phyloP scores from a whole-genome alignment of 768 basidiomycete species.

The Phylloporus sp. region DNA sequence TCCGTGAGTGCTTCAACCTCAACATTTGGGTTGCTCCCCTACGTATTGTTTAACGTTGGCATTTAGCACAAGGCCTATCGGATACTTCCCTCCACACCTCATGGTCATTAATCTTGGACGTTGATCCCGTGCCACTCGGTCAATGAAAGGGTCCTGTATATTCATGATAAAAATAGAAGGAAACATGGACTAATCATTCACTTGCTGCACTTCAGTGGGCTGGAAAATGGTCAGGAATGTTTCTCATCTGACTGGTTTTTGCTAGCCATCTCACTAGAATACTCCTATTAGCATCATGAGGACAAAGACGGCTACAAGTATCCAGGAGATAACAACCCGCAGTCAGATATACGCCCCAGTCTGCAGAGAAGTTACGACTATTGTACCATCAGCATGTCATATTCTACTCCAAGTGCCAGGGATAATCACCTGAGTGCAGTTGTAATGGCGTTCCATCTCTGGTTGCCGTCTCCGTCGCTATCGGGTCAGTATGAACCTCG shows the following conservation, averaged over 20 bases:
- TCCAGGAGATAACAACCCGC: no score
- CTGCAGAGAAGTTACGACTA: no score
- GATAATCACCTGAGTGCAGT: no score
- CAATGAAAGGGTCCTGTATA: neutral
- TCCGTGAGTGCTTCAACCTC: constrained; percentile 7
- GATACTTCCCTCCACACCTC: neutral
- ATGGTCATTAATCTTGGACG: neutral
- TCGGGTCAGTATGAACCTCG: no score
- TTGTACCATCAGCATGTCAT: no score
- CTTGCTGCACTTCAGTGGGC: neutral
- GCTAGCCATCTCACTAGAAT: neutral
- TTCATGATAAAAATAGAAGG: neutral
- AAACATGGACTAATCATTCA: neutral
- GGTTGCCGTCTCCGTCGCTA: no score
- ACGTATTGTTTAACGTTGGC: constrained; percentile 3
- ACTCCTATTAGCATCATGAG: neutral
- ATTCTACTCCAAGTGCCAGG: no score
- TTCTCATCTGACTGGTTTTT: neutral
- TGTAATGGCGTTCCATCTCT: no score
- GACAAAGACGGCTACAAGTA: neutral
- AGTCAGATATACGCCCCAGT: no score
- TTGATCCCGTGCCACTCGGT: neutral
- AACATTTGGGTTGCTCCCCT: neutral
- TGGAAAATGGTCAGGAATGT: neutral
- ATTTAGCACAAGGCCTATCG: neutral